A percentile compares a stretch with the other conserved stretches of the same genome.
phyloP scores from a whole-genome alignment of 1,139 yeast species.

The Blastobotrys apis region DNA sequence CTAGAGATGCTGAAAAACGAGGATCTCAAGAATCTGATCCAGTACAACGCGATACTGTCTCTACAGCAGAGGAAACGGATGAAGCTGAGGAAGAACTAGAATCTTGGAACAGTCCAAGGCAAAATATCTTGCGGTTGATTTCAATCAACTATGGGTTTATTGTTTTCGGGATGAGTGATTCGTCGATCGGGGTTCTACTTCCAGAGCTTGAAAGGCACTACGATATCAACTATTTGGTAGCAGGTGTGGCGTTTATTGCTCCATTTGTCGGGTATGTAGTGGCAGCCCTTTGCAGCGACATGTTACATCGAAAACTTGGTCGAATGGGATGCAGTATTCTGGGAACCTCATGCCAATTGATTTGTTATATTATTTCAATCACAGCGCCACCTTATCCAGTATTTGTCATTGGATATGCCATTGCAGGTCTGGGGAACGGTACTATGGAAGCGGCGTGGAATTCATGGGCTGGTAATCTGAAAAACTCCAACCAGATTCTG shows the following conservation, averaged over 20 bases:
- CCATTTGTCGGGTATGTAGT: conserved; percentile 37
- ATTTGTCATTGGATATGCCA: conserved; percentile 49
- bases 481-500: conserved; percentile 44
- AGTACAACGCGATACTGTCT: too few relatives aligned
- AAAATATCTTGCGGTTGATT: conserved; percentile 21
- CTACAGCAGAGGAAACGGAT: too few relatives aligned
- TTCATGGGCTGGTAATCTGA: conserved; percentile 48
- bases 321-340: conserved; percentile 38
- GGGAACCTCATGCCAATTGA: conserved; percentile 38
- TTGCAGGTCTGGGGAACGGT: conserved; percentile 60
- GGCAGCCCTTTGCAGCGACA: conserved; percentile 36
- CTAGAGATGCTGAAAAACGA: too few relatives aligned
- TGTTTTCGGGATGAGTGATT: conserved; percentile 32
- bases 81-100: too few relatives aligned
- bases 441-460: conserved; percentile 53
- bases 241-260: conserved; percentile 30
- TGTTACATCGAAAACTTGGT: conserved; percentile 42
- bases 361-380: conserved; percentile 43
- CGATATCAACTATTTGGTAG: conserved; percentile 25
- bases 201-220: conserved; percentile 30
- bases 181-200: conserved; percentile 29
- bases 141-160: conserved; percentile 29
- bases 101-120: conserved; percentile 24
- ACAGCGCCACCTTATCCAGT: conserved; percentile 40
- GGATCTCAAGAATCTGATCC: background rate